Base-by-base conservation (phyloP, 1,284 basidiomycete species). In the Ganoderma sinense region DNA sequence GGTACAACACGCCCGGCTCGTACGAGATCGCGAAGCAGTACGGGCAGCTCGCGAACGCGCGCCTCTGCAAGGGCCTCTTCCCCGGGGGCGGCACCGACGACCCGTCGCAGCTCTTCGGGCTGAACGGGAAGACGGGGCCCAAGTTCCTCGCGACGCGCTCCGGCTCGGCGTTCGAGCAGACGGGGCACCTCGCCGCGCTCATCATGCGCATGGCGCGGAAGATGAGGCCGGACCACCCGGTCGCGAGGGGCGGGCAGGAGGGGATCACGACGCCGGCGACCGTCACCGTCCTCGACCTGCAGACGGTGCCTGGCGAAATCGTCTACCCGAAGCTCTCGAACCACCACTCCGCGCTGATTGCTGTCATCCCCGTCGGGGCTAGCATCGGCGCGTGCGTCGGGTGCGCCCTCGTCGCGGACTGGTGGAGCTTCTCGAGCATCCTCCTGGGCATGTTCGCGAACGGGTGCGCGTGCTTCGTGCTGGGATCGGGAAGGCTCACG, bases 1-100 rank as follows among this genome's bases (percentile, higher is more conserved):
- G 70, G 68, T 73, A 73, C 67, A 74, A 74, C 63, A 43, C 71
- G 0, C 73, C 73, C 0, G 73, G 73, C 11, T 65, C 64, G 23
- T 70, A 71, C 67, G 71, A 73, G 68, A 70, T 73, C 45, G 73
- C 71, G 26, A 74, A 74, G 60, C 64, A 66, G 59, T 74, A 74
- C 62, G 73, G 73, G 6, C 73, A 71, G 65, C 69, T 74, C 62
- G 70, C 71, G 14, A 74, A 70, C 62, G 68, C 71, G 31, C 71
- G 71, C 48, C 26, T 73, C 60, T 74, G 71, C 71, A 71, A 71
- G 60, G 73, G 69, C 0, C 73, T 74, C 56, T 74, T 73, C 65
- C 73, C 71, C 4, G 73, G 73, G 4, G 45, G 60, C 16, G 45
- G 60, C 16, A 70, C 69, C 13, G 62, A 68, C 70, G 70, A 73